Evolutionary conservation across 805 yeast species (phyloP).

Genomic region (Saturnispora dispora): DNA sequence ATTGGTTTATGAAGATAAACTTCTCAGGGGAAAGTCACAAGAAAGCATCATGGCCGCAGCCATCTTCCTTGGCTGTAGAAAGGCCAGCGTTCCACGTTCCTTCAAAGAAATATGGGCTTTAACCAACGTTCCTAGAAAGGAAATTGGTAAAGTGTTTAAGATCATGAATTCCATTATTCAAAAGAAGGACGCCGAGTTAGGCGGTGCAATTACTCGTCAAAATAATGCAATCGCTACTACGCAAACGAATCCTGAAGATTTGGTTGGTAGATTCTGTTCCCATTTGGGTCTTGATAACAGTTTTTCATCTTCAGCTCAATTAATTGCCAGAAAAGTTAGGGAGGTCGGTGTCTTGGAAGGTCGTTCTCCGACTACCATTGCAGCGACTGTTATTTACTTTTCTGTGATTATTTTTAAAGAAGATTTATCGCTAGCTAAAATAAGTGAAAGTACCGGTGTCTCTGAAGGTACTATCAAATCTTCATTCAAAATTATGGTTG

Average conservation of each 20-base stretch:
- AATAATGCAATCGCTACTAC: constrained; percentile 53
- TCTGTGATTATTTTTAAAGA: constrained; percentile 82
- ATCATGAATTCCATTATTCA: constrained; percentile 57
- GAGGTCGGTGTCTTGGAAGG: constrained; percentile 94
- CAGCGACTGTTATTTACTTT: constrained; percentile 95
- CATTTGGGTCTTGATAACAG: constrained; percentile 80
- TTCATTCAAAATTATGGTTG: constrained; percentile 72
- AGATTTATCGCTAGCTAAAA: constrained; percentile 64
- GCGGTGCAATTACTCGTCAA: constrained; percentile 36
- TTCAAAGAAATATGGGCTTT: constrained; percentile 94
- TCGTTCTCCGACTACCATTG: constrained; percentile 92
- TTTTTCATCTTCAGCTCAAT: constrained; percentile 86
- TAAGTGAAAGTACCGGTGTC: constrained; percentile 89
- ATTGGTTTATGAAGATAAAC: constrained; percentile 77
- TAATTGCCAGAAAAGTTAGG: constrained; percentile 81
- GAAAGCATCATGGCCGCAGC: constrained; percentile 96
- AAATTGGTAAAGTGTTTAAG: constrained; percentile 85
- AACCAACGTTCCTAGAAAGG: constrained; percentile 88
- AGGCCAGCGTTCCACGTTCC: constrained; percentile 88
- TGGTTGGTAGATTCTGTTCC: constrained; percentile 92
- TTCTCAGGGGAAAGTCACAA: constrained; percentile 81
- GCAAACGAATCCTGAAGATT: constrained; percentile 87
- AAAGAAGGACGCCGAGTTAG: constrained; percentile 42
- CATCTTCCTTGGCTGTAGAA: constrained; percentile 87
- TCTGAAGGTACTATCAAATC: constrained; percentile 97